phyloP scores from a whole-genome alignment of 2,329 filamentous ascomycete genomes.

The Talaromyces sp. region DNA sequence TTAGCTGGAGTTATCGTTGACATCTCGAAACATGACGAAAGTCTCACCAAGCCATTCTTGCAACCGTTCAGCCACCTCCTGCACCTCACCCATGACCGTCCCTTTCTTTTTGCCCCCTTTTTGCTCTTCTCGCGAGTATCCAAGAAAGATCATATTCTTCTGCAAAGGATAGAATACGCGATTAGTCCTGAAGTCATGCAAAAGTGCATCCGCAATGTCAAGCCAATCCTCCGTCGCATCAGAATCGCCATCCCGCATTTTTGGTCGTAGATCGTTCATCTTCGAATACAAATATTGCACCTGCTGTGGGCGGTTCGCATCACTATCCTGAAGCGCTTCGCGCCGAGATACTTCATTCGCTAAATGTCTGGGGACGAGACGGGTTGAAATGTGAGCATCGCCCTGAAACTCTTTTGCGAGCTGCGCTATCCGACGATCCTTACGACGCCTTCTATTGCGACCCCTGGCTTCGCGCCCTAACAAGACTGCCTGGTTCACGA shows the following conservation, averaged over 20 bases:
- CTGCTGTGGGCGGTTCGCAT: constrained; percentile 37
- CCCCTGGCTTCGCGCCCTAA: constrained; percentile 46
- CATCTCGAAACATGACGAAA: background rate
- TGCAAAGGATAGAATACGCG: constrained; percentile 55
- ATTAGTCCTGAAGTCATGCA: constrained; percentile 57
- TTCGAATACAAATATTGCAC: constrained; percentile 43
- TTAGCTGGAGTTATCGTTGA: background rate
- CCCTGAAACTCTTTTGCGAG: constrained; percentile 36
- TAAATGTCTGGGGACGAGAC: constrained; percentile 20
- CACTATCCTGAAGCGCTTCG: constrained; percentile 25
- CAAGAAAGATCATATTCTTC: constrained; percentile 47
- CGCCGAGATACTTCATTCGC: constrained; percentile 11
- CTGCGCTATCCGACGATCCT: constrained; percentile 36
- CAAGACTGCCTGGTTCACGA: constrained; percentile 69
- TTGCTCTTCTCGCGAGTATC: constrained; percentile 41
- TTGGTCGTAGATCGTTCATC: constrained; percentile 44
- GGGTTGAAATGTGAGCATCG: constrained; percentile 15
- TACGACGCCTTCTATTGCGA: constrained; percentile 27
- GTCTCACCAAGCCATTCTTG: constrained; percentile 39
- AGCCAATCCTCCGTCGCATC: constrained; percentile 53
- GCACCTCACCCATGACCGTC: constrained; percentile 39
- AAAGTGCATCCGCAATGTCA: constrained; percentile 53
- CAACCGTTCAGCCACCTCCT: constrained; percentile 41
- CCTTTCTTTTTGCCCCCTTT: constrained; percentile 32
- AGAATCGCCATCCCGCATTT: constrained; percentile 46